Conservation (phyloP, 164 flowering plant species). For the Hamamelis virginiana region DNA sequence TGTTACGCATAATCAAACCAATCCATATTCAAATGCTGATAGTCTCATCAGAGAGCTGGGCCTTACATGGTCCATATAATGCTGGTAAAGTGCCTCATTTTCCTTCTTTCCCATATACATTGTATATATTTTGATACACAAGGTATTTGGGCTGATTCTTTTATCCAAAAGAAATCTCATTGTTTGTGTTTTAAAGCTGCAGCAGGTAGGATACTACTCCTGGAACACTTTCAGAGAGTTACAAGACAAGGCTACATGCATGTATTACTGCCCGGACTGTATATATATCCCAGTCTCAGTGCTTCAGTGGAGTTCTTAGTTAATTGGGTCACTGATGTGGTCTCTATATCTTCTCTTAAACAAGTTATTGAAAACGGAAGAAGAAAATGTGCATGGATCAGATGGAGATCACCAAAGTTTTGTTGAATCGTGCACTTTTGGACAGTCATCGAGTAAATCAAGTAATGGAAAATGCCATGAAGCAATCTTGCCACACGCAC, state of each 20-base stretch:
- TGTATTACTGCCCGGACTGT: background rate
- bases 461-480: slow-evolving; percentile 13
- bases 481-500: slow-evolving; percentile 34
- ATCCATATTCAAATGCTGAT: too few relatives aligned
- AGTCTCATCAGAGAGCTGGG: too few relatives aligned
- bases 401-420: slow-evolving; percentile 23
- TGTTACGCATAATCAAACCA: too few relatives aligned
- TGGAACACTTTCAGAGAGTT: background rate
- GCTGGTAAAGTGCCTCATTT: too few relatives aligned
- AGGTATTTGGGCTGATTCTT: too few relatives aligned
- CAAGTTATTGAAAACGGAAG: slow-evolving; percentile 60
- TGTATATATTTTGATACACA: too few relatives aligned
- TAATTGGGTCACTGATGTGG: slow-evolving; percentile 56
- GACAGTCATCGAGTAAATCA: slow-evolving; percentile 11
- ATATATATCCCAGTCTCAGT: slow-evolving; percentile 3
- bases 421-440: slow-evolving; percentile 23
- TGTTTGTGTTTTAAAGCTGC: background rate
- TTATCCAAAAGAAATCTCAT: background rate
- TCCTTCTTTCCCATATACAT: too few relatives aligned
- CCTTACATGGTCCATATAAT: too few relatives aligned
- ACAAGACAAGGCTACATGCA: background rate
- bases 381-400: slow-evolving; percentile 26
- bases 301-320: slow-evolving; percentile 10
- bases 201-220: background rate
- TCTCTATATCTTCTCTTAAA: slow-evolving; percentile 50